These are phyloP conservation scores for Candida oleophila DNA, from an alignment of 805 yeast genomes.

Conservation along the genomic window DNA sequence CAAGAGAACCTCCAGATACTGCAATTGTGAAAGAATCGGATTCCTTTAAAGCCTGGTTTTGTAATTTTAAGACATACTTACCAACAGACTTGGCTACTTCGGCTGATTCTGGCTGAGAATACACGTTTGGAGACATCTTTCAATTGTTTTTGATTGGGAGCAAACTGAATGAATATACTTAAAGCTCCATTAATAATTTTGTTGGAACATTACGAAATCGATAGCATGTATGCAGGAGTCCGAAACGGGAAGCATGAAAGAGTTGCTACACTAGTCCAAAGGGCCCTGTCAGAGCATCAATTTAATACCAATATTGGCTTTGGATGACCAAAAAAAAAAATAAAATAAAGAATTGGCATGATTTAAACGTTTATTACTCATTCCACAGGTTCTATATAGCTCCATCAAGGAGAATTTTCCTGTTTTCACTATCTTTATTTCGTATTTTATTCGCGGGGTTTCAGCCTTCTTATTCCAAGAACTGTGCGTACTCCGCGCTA, in stretches of 20 bases:
- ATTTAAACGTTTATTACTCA: neutral
- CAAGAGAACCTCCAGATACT: slow-evolving; percentile 88
- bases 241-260: neutral
- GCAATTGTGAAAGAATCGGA: slow-evolving; percentile 64
- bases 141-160: neutral
- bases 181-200: no score
- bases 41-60: slow-evolving; percentile 55
- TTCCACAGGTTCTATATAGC: neutral
- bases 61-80: slow-evolving; percentile 56
- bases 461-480: slow-evolving; percentile 51
- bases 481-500: slow-evolving; percentile 86
- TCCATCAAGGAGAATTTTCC: neutral
- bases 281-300: no score
- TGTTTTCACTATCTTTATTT: neutral
- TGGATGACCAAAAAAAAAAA: no score
- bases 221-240: neutral
- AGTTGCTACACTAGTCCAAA: neutral
- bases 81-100: slow-evolving; percentile 71
- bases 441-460: neutral
- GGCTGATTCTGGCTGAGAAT: slow-evolving; percentile 51
- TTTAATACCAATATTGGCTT: no score
- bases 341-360: no score
- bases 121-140: slow-evolving; percentile 24
- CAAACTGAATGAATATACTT: neutral
- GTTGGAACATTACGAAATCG: neutral